Evolutionary conservation across 768 basidiomycete species (phyloP).

Genomic region (Cystoderma amianthinum): DNA sequence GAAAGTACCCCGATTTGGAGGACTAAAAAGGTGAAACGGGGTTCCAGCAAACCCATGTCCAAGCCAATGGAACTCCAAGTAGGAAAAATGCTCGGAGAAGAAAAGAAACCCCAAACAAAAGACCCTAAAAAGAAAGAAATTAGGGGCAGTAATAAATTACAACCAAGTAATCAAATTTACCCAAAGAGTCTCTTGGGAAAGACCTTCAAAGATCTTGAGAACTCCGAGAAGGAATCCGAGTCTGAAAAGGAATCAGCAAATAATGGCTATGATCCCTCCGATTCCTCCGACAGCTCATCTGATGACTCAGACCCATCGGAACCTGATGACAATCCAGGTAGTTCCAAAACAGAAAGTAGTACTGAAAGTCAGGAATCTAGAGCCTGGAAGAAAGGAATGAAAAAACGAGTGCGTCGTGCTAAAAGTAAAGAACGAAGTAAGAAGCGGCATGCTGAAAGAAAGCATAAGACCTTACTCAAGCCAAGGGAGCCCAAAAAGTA

Average conservation of each 20-base stretch:
- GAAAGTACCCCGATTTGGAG: not conserved
- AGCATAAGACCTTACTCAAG: constrained; percentile 11
- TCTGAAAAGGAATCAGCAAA: not conserved
- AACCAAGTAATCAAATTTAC: not conserved
- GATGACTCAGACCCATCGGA: not conserved
- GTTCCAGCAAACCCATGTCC: not conserved
- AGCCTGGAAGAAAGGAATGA: not conserved
- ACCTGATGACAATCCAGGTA: not conserved
- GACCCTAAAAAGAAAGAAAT: not conserved
- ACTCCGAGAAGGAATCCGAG: constrained; percentile 3
- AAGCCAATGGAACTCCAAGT: not conserved
- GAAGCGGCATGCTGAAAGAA: not conserved
- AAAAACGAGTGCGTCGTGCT: not conserved
- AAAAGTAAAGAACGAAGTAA: not conserved
- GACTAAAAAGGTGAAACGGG: not conserved
- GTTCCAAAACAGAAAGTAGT: not conserved
- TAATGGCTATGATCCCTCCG: no score
- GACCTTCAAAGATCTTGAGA: constrained; percentile 8
- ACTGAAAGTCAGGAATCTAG: no score
- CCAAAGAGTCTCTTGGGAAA: not conserved
- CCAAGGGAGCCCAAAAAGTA: constrained; percentile 16
- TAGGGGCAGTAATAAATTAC: not conserved
- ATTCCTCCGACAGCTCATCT: not conserved
- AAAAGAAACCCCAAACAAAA: not conserved
- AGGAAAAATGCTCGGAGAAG: not conserved